Base-by-base conservation (phyloP, 2,329 filamentous ascomycete genomes). In the Pseudogymnoascus sp. region DNA sequence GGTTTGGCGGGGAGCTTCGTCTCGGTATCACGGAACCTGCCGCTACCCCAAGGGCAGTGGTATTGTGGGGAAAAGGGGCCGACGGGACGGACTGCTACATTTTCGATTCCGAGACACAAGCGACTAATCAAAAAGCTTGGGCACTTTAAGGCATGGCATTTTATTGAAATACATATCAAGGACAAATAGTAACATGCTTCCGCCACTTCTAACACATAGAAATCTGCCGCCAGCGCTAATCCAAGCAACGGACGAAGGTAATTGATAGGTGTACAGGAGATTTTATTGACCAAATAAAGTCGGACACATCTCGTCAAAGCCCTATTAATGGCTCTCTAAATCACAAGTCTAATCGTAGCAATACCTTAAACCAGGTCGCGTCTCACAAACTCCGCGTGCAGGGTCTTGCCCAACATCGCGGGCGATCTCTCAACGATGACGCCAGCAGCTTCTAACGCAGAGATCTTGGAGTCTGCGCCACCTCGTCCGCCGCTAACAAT, bases 401-500 rank as follows among this genome's bases (percentile, higher is more conserved):
- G 81, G 63, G 91, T 88, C 84, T 96, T 96, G 74, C 94, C 94
- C 69, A 99, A 83, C 68, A 84, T 77, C 67, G 94, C 94, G 65
- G 94, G 92, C 71, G 90, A 95, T 76, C 90, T 87, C 85, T 97
- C 92, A 67, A 99, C 94, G 70, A 96, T 84, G 70, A 97, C 94
- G 74, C 94, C 94, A 64, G 94, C 94, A 65, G 83, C 82, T 81
- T 97, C 89, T 63, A 99, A 86, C 63, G 94, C 94, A 70, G 86
- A 82, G 77, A 99, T 99, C 88, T 99, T 99, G 73, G 90, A 95
- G 79, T 97, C 91, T 66, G 94, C 94, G 74, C 91, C 94, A 72
- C 94, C 94, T 85, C 96, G 97, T 70, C 94, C 94, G 70, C 94
- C 94, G 67, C 89, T 90, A 66, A 99, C 92, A 73, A 99, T 99